Evolutionary conservation across 179 eudicot species (phyloP).

Genomic region (Corrigiola litoralis): DNA sequence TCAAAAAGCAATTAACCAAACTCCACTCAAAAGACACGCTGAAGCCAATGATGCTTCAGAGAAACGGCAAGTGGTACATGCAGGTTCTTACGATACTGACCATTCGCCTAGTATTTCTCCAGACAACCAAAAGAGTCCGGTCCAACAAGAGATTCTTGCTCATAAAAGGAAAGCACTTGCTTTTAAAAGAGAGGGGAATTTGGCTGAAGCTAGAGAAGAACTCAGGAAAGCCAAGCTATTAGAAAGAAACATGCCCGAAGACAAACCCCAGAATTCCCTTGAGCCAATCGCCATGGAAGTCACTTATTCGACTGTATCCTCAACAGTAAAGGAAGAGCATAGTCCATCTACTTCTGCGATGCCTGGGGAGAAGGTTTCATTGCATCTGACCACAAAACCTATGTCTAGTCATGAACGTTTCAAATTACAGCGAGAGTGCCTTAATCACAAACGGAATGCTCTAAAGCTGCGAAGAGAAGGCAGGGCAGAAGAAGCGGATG

Average conservation of each 20-base stretch:
- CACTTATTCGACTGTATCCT: constrained; percentile 21
- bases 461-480: constrained; percentile 92
- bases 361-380: constrained; percentile 34
- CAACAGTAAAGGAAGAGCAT: constrained; percentile 36
- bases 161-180: constrained; percentile 78
- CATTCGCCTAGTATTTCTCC: constrained; percentile 29
- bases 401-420: constrained; percentile 68
- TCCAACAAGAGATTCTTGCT: constrained; percentile 55
- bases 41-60: constrained; percentile 28
- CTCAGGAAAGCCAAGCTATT: constrained; percentile 78
- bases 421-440: constrained; percentile 82
- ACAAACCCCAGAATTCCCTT: constrained; percentile 20
- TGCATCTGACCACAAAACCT: constrained; percentile 38
- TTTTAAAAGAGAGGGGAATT: constrained; percentile 76
- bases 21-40: constrained; percentile 33
- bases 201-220: constrained; percentile 86
- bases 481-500: constrained; percentile 74
- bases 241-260: constrained; percentile 51
- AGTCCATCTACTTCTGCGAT: constrained; percentile 16
- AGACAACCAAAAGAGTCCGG: constrained; percentile 32
- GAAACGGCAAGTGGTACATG: constrained; percentile 26
- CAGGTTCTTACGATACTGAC: constrained; percentile 14
- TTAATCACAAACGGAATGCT: constrained; percentile 74
- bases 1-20: constrained; percentile 20
- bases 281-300: constrained; percentile 23